Conservation (phyloP, 805 yeast genomes). For the Cyberlindnera mycetangii region DNA sequence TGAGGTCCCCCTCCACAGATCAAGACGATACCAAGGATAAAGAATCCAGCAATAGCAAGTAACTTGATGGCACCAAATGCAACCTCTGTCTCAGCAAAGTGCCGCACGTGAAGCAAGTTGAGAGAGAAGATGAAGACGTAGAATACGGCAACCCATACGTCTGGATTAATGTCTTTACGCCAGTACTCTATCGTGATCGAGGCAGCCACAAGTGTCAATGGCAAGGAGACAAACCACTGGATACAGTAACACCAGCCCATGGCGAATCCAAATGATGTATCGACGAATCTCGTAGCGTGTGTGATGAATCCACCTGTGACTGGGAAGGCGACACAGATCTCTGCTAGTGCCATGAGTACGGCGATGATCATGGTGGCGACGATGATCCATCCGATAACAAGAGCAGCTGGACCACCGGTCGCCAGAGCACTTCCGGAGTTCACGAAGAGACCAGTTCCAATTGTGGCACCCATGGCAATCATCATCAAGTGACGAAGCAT, state of each 20-base stretch:
- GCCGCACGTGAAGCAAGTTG: slow-evolving; percentile 48
- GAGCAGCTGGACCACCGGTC: slow-evolving; percentile 68
- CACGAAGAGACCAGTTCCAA: slow-evolving; percentile 77
- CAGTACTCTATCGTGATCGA: slow-evolving; percentile 56
- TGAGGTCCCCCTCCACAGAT: slow-evolving; percentile 54
- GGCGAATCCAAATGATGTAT: slow-evolving; percentile 53
- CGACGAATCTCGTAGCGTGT: slow-evolving; percentile 49
- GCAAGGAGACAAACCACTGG: slow-evolving; percentile 53
- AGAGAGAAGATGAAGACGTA: slow-evolving; percentile 43
- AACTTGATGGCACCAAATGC: slow-evolving; percentile 44
- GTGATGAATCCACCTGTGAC: slow-evolving; percentile 51
- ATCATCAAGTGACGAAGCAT: slow-evolving; percentile 62
- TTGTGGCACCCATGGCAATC: slow-evolving; percentile 82
- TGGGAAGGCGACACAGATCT: slow-evolving; percentile 50
- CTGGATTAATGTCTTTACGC: slow-evolving; percentile 45
- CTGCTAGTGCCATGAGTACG: slow-evolving; percentile 56
- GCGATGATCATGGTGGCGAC: slow-evolving; percentile 55
- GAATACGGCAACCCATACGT: slow-evolving; percentile 58
- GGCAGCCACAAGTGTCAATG: slow-evolving; percentile 57
- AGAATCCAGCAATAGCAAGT: slow-evolving; percentile 48
- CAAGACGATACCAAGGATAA: slow-evolving; percentile 46
- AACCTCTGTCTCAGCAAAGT: slow-evolving; percentile 57
- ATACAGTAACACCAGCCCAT: slow-evolving; percentile 50
- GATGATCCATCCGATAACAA: slow-evolving; percentile 42
- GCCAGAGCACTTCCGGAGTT: slow-evolving; percentile 71